Percentiles rank a stretch among this genome's conserved stretches.
Evolutionary conservation across 192 early-diverging fungal species (phyloP).

Genomic region (Linnemannia exigua): DNA sequence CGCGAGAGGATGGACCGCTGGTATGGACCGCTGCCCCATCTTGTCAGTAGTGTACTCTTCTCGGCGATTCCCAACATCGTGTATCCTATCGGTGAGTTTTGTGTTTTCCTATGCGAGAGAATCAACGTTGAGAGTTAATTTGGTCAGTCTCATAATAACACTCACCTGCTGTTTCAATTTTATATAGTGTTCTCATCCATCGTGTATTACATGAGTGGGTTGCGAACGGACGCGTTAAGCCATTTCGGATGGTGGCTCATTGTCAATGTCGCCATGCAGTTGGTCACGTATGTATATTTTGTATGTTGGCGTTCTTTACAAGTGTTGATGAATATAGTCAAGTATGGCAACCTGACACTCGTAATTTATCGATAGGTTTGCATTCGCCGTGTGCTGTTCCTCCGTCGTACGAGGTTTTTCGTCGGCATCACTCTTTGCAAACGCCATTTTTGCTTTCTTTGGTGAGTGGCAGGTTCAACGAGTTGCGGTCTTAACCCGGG

Average conservation of each 20-base stretch:
- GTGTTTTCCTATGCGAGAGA: not conserved
- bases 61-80: conserved; percentile 39
- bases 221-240: conserved; percentile 29
- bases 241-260: conserved; percentile 52
- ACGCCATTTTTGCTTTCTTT: conserved; percentile 55
- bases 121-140: not conserved
- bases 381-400: conserved; percentile 43
- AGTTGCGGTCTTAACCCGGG: not conserved
- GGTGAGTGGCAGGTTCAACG: conserved; percentile 14
- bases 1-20: conserved; percentile 54
- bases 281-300: conserved; percentile 38
- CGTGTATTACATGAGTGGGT: conserved; percentile 46
- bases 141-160: not conserved
- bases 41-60: conserved; percentile 35
- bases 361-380: conserved; percentile 19
- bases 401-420: conserved; percentile 46
- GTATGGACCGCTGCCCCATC: conserved; percentile 51
- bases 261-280: conserved; percentile 41
- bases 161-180: not conserved
- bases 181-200: conserved; percentile 41
- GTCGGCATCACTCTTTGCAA: conserved; percentile 38
- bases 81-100: conserved; percentile 40
- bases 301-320: not conserved
- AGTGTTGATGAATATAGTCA: not conserved
- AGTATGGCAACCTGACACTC: not conserved